phyloP scores from a whole-genome alignment of 371 early-diverging fungal genomes.

The Encephalitozoon romaleae region DNA sequence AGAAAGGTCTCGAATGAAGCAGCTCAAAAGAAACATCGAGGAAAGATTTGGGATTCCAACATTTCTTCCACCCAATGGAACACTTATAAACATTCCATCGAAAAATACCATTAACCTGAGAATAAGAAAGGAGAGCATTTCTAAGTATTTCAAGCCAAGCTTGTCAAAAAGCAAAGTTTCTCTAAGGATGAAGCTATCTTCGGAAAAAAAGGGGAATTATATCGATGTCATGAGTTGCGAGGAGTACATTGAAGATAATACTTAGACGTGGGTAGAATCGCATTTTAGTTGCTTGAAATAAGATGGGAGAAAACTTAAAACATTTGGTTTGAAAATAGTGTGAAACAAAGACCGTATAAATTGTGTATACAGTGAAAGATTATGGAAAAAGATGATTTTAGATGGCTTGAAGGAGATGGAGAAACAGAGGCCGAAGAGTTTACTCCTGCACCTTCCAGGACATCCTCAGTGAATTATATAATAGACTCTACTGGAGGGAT shows the following conservation, averaged over 20 bases:
- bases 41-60: conserved; percentile 36
- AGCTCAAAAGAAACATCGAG: conserved; percentile 66
- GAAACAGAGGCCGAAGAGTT: conserved; percentile 52
- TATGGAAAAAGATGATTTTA: conserved; percentile 42
- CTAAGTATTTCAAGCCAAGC: conserved; percentile 3
- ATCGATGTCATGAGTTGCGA: not conserved
- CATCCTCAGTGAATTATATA: conserved; percentile 5
- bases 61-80: conserved; percentile 43
- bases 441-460: not conserved
- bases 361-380: not conserved
- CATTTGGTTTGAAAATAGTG: not conserved
- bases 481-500: conserved; percentile 12
- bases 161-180: not conserved
- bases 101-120: conserved; percentile 20
- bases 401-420: conserved; percentile 54
- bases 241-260: not conserved
- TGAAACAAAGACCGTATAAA: not conserved
- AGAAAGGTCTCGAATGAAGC: conserved; percentile 77
- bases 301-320: not conserved
- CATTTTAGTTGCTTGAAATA: not conserved
- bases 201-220: not conserved
- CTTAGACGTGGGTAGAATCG: not conserved
- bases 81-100: conserved; percentile 31
- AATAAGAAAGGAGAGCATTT: conserved; percentile 10
- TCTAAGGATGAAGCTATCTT: conserved; percentile 1